Percentiles rank a stretch among this genome's conserved stretches.
phyloP scores from a whole-genome alignment of 2,329 filamentous ascomycete genomes.

The Exserohilum rostratum region DNA sequence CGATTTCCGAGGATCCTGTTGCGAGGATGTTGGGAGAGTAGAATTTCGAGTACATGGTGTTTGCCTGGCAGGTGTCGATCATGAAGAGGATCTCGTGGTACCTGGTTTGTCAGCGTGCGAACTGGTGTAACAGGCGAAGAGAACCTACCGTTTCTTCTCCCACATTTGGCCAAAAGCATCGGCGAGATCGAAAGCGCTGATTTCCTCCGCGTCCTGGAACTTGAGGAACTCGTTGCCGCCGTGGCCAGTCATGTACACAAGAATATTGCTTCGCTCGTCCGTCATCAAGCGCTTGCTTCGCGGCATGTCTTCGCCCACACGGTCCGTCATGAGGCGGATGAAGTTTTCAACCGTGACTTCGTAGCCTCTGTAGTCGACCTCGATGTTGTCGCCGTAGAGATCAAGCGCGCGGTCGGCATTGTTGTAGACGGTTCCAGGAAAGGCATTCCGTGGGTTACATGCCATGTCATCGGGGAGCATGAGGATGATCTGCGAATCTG shows the following conservation, averaged over 20 bases:
- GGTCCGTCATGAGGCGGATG: conserved; percentile 91
- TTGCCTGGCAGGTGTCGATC: conserved; percentile 99
- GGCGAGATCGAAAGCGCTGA: conserved; percentile 92
- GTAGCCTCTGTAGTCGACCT: conserved; percentile 97
- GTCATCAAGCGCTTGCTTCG: conserved; percentile 92
- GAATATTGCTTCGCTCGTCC: conserved; percentile 92
- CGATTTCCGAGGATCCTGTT: conserved; percentile 93
- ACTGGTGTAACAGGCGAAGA: background rate
- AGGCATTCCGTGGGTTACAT: conserved; percentile 97
- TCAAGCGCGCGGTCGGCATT: conserved; percentile 96
- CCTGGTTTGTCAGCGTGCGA: conserved; percentile 48
- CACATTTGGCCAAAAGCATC: conserved; percentile 99
- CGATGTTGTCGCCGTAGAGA: conserved; percentile 97
- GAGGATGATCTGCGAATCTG: conserved; percentile 97
- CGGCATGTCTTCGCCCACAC: conserved; percentile 92
- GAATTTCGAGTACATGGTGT: conserved; percentile 98
- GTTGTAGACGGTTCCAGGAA: conserved; percentile 97
- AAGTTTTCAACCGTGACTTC: conserved; percentile 99
- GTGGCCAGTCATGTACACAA: conserved; percentile 99
- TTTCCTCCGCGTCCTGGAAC: conserved; percentile 98
- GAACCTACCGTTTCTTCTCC: conserved; percentile 88
- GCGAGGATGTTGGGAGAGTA: conserved; percentile 98
- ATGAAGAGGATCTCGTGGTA: conserved; percentile 99
- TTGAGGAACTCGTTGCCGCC: conserved; percentile 98
- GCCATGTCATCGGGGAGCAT: conserved; percentile 99